These are phyloP conservation scores for Calophaca sinica DNA, from an alignment of 306 rosid species.

Conservation along the genomic window DNA sequence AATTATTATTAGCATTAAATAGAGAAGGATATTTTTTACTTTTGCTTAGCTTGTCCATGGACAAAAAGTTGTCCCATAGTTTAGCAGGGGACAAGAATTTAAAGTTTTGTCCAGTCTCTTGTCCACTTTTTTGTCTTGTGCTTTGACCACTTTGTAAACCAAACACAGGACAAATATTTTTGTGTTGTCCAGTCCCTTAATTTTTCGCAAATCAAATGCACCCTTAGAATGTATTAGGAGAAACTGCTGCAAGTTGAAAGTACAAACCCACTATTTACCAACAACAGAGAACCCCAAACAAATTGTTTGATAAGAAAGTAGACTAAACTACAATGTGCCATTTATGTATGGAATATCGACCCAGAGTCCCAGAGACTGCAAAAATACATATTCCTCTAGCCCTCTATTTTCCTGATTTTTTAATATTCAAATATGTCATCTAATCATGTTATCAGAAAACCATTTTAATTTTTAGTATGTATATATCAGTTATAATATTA, in stretches of 20 bases:
- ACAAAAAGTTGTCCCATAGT: too few species aligned
- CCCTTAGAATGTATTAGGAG: neutral
- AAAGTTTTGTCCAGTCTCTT: too few species aligned
- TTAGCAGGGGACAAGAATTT: too few species aligned
- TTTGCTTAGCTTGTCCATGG: too few species aligned
- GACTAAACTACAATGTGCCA: neutral
- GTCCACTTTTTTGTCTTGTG: too few species aligned
- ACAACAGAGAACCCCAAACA: conserved; percentile 6
- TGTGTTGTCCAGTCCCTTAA: too few species aligned
- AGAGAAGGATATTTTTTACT: too few species aligned
- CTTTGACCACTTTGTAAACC: too few species aligned
- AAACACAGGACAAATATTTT: too few species aligned
- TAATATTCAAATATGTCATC: neutral
- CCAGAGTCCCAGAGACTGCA: conserved; percentile 17
- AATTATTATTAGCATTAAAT: too few species aligned
- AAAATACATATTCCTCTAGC: conserved; percentile 17
- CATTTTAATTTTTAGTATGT: neutral
- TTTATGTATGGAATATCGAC: neutral
- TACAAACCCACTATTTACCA: neutral
- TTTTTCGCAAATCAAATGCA: too few species aligned
- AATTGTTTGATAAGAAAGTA: neutral
- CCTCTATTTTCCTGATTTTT: neutral
- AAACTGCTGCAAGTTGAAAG: neutral
- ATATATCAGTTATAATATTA: too few species aligned
- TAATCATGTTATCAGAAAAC: neutral